Evolutionary conservation across 2,329 filamentous ascomycete species (phyloP).

Genomic region (Lizonia empirigonia): DNA sequence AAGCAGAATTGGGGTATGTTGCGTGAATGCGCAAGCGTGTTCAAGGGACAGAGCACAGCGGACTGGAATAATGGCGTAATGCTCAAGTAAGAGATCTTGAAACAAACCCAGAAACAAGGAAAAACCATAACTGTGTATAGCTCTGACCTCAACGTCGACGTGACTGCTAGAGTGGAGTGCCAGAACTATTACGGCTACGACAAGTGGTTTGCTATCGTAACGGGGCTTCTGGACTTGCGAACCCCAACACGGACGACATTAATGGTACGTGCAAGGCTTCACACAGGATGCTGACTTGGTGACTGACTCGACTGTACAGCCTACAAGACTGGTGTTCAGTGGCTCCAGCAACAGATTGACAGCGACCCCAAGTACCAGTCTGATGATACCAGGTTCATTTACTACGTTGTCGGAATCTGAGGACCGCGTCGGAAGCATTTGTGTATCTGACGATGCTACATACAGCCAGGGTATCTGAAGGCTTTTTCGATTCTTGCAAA

Average conservation of each 20-base stretch:
- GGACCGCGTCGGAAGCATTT: no score
- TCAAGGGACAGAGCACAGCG: background rate
- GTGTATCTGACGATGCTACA: no score
- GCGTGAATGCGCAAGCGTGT: background rate
- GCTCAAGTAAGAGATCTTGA: background rate
- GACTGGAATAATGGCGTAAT: background rate
- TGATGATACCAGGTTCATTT: slow-evolving; percentile 1
- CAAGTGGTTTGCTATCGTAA: slow-evolving; percentile 3
- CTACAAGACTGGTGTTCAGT: background rate
- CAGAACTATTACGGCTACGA: slow-evolving; percentile 3
- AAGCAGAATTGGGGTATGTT: background rate
- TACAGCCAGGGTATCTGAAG: no score
- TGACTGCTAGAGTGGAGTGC: background rate
- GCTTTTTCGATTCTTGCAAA: no score
- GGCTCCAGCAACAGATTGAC: slow-evolving; percentile 1
- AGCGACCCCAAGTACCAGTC: slow-evolving; percentile 1
- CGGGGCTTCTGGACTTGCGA: background rate
- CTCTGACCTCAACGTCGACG: background rate
- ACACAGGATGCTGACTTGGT: background rate
- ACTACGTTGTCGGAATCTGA: background rate
- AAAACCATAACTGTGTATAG: background rate
- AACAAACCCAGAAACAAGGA: background rate
- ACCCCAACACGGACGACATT: background rate
- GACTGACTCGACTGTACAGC: background rate
- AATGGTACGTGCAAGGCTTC: background rate